Evolutionary conservation across 2,329 filamentous ascomycete species (phyloP).

Genomic region (Monosporascus sp.): DNA sequence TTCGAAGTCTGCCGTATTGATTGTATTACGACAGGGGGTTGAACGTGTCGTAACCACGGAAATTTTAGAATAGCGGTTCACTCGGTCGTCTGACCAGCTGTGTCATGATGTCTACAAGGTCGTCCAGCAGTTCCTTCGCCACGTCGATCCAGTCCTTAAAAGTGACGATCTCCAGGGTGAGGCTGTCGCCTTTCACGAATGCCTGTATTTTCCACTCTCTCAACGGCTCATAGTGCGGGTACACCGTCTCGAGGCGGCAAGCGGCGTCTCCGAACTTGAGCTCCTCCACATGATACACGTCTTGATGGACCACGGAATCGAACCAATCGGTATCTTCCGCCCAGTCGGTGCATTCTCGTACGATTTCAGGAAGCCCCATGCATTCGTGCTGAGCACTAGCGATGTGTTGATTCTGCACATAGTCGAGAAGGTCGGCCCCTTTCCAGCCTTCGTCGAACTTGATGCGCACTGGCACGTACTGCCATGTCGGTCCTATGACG

Average conservation of each 20-base stretch:
- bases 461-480: conserved; percentile 60
- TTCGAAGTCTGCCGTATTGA: background rate
- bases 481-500: conserved; percentile 61
- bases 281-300: conserved; percentile 55
- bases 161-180: conserved; percentile 55
- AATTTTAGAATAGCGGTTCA: conserved; percentile 22
- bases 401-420: conserved; percentile 53
- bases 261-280: conserved; percentile 33
- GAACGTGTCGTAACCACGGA: too few relatives aligned
- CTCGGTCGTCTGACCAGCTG: conserved; percentile 32
- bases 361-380: conserved; percentile 50
- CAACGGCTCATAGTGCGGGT: conserved; percentile 51
- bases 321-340: conserved; percentile 36
- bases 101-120: conserved; percentile 38
- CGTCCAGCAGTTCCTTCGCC: conserved; percentile 44
- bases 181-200: conserved; percentile 45
- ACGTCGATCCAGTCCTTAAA: conserved; percentile 49
- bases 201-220: conserved; percentile 57
- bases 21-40: too few relatives aligned
- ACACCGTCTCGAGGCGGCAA: conserved; percentile 51
- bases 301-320: conserved; percentile 54
- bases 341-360: conserved; percentile 42
- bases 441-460: conserved; percentile 46
- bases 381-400: conserved; percentile 50
- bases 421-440: conserved; percentile 44